Evolutionary conservation across 805 yeast genomes (phyloP).

Genomic region (Kodamaea kakaduensis): DNA sequence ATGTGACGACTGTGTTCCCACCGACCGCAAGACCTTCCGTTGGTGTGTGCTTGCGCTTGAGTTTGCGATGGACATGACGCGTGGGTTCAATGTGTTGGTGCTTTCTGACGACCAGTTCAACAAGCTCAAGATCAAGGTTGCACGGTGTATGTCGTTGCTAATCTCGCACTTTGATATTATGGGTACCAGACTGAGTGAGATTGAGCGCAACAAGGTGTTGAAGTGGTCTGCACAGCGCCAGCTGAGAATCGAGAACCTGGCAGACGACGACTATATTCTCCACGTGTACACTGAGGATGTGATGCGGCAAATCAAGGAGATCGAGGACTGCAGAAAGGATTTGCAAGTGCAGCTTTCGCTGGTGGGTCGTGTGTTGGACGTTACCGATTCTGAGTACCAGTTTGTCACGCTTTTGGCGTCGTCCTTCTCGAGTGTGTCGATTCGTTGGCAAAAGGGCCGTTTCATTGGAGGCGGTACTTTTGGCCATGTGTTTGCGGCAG

Average conservation of each 20-base stretch:
- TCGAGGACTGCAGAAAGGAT: conserved; percentile 55
- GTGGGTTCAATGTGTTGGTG: conserved; percentile 82
- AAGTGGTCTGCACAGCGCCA: conserved; percentile 52
- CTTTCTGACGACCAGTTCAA: conserved; percentile 74
- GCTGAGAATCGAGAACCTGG: conserved; percentile 41
- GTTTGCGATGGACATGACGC: conserved; percentile 91
- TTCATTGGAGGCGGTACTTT: conserved; percentile 94
- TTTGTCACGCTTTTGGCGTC: conserved; percentile 83
- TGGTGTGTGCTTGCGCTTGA: conserved; percentile 97
- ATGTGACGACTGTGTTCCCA: conserved; percentile 91
- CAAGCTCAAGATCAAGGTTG: conserved; percentile 72
- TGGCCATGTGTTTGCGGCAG: conserved; percentile 90
- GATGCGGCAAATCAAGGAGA: conserved; percentile 55
- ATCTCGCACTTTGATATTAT: conserved; percentile 96
- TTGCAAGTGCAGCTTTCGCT: conserved; percentile 40
- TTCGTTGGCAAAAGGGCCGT: conserved; percentile 95
- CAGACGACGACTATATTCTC: conserved; percentile 36
- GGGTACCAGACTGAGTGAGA: conserved; percentile 90
- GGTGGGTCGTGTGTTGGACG: conserved; percentile 88
- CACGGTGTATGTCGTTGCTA: conserved; percentile 88
- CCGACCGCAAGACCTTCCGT: conserved; percentile 84
- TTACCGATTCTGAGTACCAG: conserved; percentile 81
- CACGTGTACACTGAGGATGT: conserved; percentile 62
- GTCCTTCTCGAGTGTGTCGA: conserved; percentile 81
- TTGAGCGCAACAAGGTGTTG: conserved; percentile 51